These are phyloP conservation scores for Cladosporium velox DNA, from an alignment of 2,329 filamentous ascomycete species.

Conservation along the genomic window DNA sequence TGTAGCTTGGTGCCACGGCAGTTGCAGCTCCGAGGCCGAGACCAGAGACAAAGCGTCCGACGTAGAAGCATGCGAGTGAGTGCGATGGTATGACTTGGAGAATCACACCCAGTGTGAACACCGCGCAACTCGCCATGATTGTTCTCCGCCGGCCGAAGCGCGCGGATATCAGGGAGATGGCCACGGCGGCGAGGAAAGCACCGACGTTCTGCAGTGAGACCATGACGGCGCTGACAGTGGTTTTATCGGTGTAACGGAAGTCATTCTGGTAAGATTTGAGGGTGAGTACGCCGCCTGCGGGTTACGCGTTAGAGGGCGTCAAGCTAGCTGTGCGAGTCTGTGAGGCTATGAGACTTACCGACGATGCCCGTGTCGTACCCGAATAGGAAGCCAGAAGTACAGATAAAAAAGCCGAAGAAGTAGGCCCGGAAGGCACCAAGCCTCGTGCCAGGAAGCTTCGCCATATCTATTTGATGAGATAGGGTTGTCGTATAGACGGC, in stretches of 20 bases:
- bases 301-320: constrained; percentile 42
- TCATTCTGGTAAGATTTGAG: constrained; percentile 31
- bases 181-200: constrained; percentile 54
- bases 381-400: constrained; percentile 31
- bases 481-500: background rate
- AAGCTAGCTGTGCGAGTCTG: too few relatives aligned
- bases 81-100: constrained; percentile 51
- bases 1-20: constrained; percentile 62
- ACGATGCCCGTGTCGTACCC: constrained; percentile 50
- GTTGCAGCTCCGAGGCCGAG: constrained; percentile 50
- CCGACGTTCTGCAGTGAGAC: constrained; percentile 54
- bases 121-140: constrained; percentile 46
- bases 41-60: constrained; percentile 45
- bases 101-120: constrained; percentile 45
- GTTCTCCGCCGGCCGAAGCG: constrained; percentile 48
- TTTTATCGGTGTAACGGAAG: constrained; percentile 32
- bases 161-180: constrained; percentile 52
- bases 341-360: constrained; percentile 19
- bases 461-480: constrained; percentile 5
- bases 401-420: constrained; percentile 32
- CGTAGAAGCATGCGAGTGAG: constrained; percentile 41
- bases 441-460: constrained; percentile 28
- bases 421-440: constrained; percentile 30
- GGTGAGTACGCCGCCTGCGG: constrained; percentile 39
- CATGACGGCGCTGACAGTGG: constrained; percentile 41